phyloP scores from a whole-genome alignment of 192 early-diverging fungal species.

The Coemansia sp. region DNA sequence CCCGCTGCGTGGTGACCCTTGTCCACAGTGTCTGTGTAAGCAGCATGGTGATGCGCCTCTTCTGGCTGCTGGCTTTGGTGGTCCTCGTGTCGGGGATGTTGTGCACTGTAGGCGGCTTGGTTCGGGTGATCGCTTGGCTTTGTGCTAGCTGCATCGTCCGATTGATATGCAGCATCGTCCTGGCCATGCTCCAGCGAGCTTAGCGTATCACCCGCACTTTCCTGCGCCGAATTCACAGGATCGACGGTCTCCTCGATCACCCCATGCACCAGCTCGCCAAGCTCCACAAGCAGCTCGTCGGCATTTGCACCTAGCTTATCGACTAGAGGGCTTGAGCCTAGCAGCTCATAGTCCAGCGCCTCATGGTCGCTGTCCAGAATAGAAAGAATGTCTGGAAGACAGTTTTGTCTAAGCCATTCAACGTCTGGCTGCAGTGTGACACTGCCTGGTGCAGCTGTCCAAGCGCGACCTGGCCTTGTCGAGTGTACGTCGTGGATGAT shows the following conservation, averaged over 20 bases:
- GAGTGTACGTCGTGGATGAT: constrained; percentile 36
- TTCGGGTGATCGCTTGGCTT: neutral
- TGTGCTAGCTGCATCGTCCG: neutral
- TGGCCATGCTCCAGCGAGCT: neutral
- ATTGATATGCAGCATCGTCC: neutral
- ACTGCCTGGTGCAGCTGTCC: neutral
- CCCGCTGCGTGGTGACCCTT: neutral
- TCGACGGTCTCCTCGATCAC: constrained; percentile 22
- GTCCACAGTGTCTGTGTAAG: neutral
- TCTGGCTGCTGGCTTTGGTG: neutral
- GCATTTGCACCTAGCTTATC: constrained; percentile 25
- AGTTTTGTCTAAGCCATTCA: constrained; percentile 54
- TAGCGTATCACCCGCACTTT: neutral
- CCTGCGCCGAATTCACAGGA: neutral
- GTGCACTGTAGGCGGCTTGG: neutral
- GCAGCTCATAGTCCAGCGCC: constrained; percentile 41
- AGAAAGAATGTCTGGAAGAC: constrained; percentile 45
- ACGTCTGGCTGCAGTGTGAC: constrained; percentile 23
- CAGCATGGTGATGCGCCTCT: neutral
- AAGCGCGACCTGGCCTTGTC: neutral
- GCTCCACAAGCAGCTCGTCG: constrained; percentile 41
- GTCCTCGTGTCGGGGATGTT: neutral
- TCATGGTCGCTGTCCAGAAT: constrained; percentile 27
- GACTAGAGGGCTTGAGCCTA: constrained; percentile 45
- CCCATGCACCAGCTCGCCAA: constrained; percentile 29